phyloP scores from a whole-genome alignment of 169 alveolate species.

The Plasmodium knowlesi region DNA sequence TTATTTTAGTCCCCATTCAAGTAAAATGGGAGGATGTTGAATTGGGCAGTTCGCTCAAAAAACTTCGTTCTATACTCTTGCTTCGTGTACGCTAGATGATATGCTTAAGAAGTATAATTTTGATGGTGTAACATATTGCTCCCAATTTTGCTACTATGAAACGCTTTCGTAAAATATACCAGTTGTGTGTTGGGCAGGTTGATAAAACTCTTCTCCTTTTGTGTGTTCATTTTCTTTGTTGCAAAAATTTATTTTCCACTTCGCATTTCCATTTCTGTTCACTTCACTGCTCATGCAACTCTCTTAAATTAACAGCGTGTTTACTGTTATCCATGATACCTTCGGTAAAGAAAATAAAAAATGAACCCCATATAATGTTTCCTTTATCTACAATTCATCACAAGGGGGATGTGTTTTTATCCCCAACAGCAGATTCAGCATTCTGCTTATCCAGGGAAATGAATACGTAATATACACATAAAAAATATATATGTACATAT shows the following conservation, averaged over 20 bases:
- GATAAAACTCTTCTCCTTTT: background rate
- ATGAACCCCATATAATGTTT: background rate
- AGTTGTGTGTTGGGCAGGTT: background rate
- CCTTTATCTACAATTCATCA: background rate
- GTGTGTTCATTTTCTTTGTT: background rate
- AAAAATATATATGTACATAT: background rate
- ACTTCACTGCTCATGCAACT: background rate
- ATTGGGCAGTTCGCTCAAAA: background rate
- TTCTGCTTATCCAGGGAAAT: background rate
- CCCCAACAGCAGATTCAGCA: background rate
- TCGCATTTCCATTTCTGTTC: background rate
- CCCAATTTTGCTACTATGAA: background rate
- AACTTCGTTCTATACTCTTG: slow-evolving; percentile 1
- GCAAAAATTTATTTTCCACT: background rate
- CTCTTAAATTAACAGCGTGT: slow-evolving; percentile 30
- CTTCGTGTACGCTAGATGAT: background rate
- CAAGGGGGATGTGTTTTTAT: background rate
- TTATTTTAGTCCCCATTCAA: background rate
- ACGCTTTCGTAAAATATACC: background rate
- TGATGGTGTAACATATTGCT: background rate
- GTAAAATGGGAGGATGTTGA: background rate
- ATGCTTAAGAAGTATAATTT: background rate
- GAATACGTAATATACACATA: background rate
- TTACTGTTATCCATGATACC: slow-evolving; percentile 69
- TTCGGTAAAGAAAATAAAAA: slow-evolving; percentile 36